Evolutionary conservation across 2,329 filamentous ascomycete genomes (phyloP).

Genomic region (Pyrenochaeta sp.): DNA sequence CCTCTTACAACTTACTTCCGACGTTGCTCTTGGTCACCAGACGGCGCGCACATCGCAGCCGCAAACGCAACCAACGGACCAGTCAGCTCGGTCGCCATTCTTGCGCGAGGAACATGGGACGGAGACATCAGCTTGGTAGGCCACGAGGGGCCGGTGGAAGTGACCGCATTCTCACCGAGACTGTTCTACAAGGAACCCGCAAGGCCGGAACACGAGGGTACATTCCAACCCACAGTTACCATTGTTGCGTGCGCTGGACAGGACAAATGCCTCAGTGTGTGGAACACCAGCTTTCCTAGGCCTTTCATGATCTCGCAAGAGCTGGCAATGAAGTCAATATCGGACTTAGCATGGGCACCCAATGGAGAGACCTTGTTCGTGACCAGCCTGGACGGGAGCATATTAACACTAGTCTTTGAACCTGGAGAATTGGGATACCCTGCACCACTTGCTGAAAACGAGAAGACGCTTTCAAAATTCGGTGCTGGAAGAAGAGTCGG

Average conservation of each 20-base stretch:
- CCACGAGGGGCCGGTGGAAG: constrained; percentile 95
- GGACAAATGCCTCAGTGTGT: constrained; percentile 94
- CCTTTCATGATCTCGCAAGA: constrained; percentile 92
- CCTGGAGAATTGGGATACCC: constrained; percentile 89
- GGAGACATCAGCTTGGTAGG: constrained; percentile 97
- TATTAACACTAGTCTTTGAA: constrained; percentile 82
- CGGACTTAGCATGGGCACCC: constrained; percentile 91
- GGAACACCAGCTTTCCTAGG: constrained; percentile 95
- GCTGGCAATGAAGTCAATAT: constrained; percentile 87
- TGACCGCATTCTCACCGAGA: constrained; percentile 94
- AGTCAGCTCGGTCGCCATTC: constrained; percentile 95
- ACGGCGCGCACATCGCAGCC: constrained; percentile 95
- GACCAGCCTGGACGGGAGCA: constrained; percentile 87
- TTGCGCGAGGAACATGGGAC: constrained; percentile 91
- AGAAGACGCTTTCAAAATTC: constrained; percentile 91
- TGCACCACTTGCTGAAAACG: constrained; percentile 84
- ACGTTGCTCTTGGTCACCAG: constrained; percentile 95
- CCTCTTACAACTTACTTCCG: constrained; percentile 97
- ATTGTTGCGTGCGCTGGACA: constrained; percentile 97
- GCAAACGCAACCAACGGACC: constrained; percentile 97
- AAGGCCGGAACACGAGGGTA: constrained; percentile 58
- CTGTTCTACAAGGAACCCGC: constrained; percentile 78
- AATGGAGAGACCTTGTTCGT: constrained; percentile 88
- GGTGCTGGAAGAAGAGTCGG: constrained; percentile 88
- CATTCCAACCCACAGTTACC: constrained; percentile 69